Evolutionary conservation across 495 filamentous ascomycete genomes (phyloP).

Genomic region (Aspergillus sparsus): DNA sequence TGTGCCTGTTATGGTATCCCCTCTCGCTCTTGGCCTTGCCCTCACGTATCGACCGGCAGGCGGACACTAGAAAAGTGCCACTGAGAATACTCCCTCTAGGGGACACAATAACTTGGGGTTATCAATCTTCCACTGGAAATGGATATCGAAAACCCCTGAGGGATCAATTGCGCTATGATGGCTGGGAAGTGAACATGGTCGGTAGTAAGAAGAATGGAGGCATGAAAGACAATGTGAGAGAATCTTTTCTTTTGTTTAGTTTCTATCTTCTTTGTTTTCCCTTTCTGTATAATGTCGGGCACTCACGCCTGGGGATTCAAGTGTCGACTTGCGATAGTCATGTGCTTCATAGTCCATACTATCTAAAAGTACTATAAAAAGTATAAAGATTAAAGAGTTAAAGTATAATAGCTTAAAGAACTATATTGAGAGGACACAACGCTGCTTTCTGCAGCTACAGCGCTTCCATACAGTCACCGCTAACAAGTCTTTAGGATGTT

Average conservation of each 20-base stretch:
- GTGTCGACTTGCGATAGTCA: no score
- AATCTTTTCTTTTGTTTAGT: no score
- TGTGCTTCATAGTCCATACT: no score
- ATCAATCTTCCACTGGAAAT: constrained; percentile 49
- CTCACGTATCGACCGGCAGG: no score
- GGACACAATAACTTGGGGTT: constrained; percentile 58
- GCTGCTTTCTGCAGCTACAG: no score
- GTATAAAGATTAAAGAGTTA: no score
- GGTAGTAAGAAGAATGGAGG: constrained; percentile 44
- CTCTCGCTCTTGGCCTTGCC: no score
- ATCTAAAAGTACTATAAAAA: no score
- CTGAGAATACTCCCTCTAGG: constrained; percentile 57
- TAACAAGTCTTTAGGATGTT: background rate
- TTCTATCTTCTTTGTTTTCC: no score
- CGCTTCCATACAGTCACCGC: no score
- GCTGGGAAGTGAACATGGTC: constrained; percentile 51
- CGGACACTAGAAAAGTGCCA: background rate
- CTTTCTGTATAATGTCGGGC: background rate
- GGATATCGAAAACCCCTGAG: constrained; percentile 51
- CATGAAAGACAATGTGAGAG: constrained; percentile 51
- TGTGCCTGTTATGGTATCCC: no score
- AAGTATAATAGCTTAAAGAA: background rate
- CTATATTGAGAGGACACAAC: background rate
- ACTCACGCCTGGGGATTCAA: no score
- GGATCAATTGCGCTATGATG: constrained; percentile 34